Conservation (phyloP, 2,329 filamentous ascomycete genomes). For the Xylaria sp. region DNA sequence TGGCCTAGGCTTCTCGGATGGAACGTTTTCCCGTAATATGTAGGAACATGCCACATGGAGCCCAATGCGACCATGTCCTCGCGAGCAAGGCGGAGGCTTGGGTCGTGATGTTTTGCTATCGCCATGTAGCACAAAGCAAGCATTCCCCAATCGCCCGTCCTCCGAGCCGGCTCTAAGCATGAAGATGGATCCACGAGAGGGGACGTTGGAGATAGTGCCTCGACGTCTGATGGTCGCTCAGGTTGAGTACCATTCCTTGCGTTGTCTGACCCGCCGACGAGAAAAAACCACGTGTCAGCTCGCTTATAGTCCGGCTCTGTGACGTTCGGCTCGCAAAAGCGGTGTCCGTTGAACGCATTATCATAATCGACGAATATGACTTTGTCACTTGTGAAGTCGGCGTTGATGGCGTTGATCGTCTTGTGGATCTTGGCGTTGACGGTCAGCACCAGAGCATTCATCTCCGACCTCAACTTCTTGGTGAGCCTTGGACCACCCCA, state of each 20-base stretch:
- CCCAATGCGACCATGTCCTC: slow-evolving; percentile 45
- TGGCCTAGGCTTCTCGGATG: slow-evolving; percentile 56
- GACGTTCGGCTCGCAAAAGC: slow-evolving; percentile 55
- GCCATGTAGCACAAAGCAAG: slow-evolving; percentile 58
- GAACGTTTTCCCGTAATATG: slow-evolving; percentile 58
- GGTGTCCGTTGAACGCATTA: slow-evolving; percentile 55
- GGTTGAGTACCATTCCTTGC: slow-evolving; percentile 41
- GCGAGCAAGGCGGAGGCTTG: slow-evolving; percentile 47
- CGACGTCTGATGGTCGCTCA: slow-evolving; percentile 19
- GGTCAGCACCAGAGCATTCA: slow-evolving; percentile 57
- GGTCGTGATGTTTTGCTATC: slow-evolving; percentile 51
- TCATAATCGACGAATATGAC: slow-evolving; percentile 60
- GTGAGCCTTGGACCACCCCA: slow-evolving; percentile 55
- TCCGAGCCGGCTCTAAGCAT: slow-evolving; percentile 50
- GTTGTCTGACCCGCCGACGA: slow-evolving; percentile 58
- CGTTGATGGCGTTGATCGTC: slow-evolving; percentile 52
- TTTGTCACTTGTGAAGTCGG: slow-evolving; percentile 50
- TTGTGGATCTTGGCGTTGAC: slow-evolving; percentile 54
- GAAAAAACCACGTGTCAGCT: slow-evolving; percentile 60
- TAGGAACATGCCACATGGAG: slow-evolving; percentile 59
- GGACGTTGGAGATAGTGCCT: slow-evolving; percentile 46
- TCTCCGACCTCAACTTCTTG: slow-evolving; percentile 50
- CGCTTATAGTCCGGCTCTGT: slow-evolving; percentile 57
- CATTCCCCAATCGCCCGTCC: slow-evolving; percentile 56
- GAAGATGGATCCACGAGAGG: slow-evolving; percentile 51